These are phyloP conservation scores for Cladosporium sp. DNA, from an alignment of 2,329 filamentous ascomycete species.

Conservation along the genomic window DNA sequence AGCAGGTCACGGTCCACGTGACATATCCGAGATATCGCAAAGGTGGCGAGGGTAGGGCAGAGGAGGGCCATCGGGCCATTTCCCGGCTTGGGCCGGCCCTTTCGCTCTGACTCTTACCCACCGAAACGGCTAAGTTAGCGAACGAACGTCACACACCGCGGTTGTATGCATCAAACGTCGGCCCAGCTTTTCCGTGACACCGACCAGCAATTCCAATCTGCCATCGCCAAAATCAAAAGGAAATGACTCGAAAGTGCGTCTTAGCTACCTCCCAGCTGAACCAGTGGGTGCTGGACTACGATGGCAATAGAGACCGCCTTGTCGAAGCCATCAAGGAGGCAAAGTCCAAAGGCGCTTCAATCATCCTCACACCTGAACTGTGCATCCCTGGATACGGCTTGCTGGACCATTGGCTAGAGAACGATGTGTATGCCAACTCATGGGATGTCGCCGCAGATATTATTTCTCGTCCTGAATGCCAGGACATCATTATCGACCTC, in stretches of 20 bases:
- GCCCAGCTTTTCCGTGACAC: constrained; percentile 7
- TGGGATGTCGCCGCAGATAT: constrained; percentile 61
- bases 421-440: constrained; percentile 37
- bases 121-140: not conserved
- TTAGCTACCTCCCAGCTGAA: constrained; percentile 43
- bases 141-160: not conserved
- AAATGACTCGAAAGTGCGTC: constrained; percentile 30
- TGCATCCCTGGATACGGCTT: constrained; percentile 60
- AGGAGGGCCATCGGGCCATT: no score
- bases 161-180: constrained; percentile 2
- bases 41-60: no score
- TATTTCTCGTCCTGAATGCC: constrained; percentile 53
- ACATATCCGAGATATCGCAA: no score
- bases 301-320: constrained; percentile 60
- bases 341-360: constrained; percentile 56
- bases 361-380: constrained; percentile 48
- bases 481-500: constrained; percentile 59
- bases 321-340: constrained; percentile 57
- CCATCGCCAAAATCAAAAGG: constrained; percentile 1
- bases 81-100: no score
- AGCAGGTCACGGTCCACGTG: no score
- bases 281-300: constrained; percentile 54
- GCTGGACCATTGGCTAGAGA: constrained; percentile 57
- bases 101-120: no score
- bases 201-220: constrained; percentile 4